Conservation (phyloP, 1,284 basidiomycete genomes). For the Moesziomyces antarcticus region DNA sequence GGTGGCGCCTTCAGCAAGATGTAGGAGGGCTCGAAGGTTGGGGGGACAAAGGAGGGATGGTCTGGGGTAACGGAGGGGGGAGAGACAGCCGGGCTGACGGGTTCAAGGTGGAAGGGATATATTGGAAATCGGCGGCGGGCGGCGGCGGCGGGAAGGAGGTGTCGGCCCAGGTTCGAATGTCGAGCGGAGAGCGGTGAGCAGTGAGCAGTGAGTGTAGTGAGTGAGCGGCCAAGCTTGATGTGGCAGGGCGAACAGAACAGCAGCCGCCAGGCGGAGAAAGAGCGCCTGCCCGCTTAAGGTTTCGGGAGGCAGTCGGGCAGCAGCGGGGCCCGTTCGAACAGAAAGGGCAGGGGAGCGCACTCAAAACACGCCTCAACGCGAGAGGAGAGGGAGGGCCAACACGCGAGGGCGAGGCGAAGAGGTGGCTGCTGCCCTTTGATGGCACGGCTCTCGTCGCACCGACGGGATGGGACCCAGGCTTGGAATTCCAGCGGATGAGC, state of each 20-base stretch:
- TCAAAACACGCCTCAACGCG: too few species aligned
- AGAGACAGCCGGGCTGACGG: conserved; percentile 1
- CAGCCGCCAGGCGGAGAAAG: background rate
- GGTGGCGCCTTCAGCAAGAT: background rate
- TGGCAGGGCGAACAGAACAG: too few species aligned
- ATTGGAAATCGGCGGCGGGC: conserved; percentile 11
- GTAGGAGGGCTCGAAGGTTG: conserved; percentile 1
- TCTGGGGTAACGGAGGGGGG: conserved; percentile 1
- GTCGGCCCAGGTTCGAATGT: background rate
- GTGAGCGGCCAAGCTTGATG: too few species aligned
- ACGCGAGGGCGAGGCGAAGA: too few species aligned
- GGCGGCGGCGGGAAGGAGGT: background rate
- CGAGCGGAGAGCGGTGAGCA: background rate
- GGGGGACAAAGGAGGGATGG: background rate
- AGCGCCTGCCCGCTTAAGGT: background rate
- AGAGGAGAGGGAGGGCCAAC: too few species aligned
- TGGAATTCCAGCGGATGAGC: background rate
- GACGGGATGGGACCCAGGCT: background rate
- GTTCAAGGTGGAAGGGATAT: conserved; percentile 17
- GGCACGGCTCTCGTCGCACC: background rate
- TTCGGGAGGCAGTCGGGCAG: background rate
- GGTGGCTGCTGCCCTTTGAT: background rate
- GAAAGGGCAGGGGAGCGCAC: background rate
- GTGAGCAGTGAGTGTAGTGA: too few species aligned
- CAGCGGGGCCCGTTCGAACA: background rate